Conservation (phyloP, 2,329 filamentous ascomycete species). For the Fusarium brevicatenulatum region DNA sequence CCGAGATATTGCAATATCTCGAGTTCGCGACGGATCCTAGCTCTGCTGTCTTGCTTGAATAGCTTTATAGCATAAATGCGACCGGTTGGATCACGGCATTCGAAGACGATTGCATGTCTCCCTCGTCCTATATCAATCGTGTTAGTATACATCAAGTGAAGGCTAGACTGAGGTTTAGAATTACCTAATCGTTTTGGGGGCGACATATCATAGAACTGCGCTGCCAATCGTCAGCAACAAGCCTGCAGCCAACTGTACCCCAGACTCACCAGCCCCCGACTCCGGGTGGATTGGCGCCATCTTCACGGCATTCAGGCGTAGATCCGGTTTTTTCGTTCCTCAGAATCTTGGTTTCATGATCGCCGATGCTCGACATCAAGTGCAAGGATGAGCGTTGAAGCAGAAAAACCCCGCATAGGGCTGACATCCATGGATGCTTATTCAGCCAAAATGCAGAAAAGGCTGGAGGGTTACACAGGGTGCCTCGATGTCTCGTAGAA, state of each 20-base stretch:
- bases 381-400: background rate
- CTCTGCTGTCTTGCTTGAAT: conserved; percentile 4
- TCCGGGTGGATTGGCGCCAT: conserved; percentile 7
- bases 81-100: background rate
- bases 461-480: background rate
- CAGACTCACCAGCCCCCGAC: background rate
- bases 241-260: background rate
- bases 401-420: background rate
- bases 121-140: background rate
- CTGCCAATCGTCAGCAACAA: background rate
- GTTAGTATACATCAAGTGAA: background rate
- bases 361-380: background rate
- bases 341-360: background rate
- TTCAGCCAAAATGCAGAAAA: background rate
- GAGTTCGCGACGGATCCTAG: conserved; percentile 2
- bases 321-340: background rate
- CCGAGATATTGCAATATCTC: background rate
- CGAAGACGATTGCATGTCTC: conserved; percentile 12
- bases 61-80: conserved; percentile 19
- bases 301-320: background rate
- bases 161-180: fast-evolving
- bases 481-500: background rate
- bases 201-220: conserved; percentile 8
- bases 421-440: background rate
- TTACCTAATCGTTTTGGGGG: conserved; percentile 10